Conservation (phyloP, 768 basidiomycete species). For the Xerocomellus chrysenteron region DNA sequence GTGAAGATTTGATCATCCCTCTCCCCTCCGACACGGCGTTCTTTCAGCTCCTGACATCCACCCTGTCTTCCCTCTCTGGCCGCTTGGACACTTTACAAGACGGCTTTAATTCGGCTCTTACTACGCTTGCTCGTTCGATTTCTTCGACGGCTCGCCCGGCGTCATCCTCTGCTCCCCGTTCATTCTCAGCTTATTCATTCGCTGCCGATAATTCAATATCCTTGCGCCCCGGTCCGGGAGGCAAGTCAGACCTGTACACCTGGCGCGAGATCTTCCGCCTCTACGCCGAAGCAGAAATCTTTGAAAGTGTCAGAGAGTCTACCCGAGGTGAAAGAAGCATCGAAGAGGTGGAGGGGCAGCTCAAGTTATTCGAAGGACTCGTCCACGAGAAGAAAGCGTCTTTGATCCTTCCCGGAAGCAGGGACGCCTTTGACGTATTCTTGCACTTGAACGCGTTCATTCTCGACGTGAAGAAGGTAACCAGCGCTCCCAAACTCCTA, state of each 20-base stretch:
- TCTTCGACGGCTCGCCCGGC: conserved; percentile 34
- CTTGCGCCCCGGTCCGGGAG: conserved; percentile 40
- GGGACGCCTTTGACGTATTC: conserved; percentile 65
- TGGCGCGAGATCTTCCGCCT: conserved; percentile 91
- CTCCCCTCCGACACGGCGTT: conserved; percentile 80
- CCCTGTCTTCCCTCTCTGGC: conserved; percentile 52
- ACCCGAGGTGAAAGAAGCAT: conserved; percentile 64
- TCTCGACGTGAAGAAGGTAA: conserved; percentile 76
- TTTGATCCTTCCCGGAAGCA: conserved; percentile 57
- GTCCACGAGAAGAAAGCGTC: conserved; percentile 50
- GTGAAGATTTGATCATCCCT: conserved; percentile 66
- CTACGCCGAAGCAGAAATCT: conserved; percentile 83
- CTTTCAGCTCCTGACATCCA: conserved; percentile 67
- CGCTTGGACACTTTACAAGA: conserved; percentile 52
- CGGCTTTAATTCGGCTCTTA: conserved; percentile 48
- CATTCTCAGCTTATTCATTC: conserved; percentile 36
- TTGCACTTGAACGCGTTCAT: conserved; percentile 75
- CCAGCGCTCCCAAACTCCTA: not conserved
- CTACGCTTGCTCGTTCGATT: conserved; percentile 44
- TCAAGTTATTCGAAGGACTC: conserved; percentile 61
- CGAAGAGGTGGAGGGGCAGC: conserved; percentile 66
- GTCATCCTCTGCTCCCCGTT: conserved; percentile 26
- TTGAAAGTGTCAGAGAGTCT: conserved; percentile 68
- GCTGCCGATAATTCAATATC: conserved; percentile 18
- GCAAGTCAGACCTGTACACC: conserved; percentile 65